Percentiles rank a stretch among this genome's conserved stretches.
Evolutionary conservation across 129 eudicot species (phyloP).

Genomic region (Erigeron canadensis): DNA sequence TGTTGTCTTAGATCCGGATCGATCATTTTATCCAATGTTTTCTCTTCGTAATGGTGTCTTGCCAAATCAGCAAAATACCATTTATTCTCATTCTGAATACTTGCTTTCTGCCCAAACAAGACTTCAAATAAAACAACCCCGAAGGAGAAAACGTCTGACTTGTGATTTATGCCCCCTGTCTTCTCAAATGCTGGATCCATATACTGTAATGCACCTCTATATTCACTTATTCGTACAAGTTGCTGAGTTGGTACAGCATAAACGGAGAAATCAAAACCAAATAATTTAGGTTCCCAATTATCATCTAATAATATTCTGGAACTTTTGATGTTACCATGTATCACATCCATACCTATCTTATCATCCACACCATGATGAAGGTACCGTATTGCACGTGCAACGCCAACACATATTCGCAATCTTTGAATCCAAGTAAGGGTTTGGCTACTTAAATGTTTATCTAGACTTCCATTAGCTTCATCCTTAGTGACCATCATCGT

Average conservation of each 20-base stretch:
- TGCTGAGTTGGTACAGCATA: neutral
- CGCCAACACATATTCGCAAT: conserved; percentile 15
- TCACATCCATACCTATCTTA: neutral
- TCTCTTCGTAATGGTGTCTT: neutral
- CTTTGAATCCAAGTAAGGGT: conserved; percentile 7
- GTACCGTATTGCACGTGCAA: conserved; percentile 12
- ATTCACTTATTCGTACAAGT: neutral
- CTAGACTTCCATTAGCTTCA: conserved; percentile 2
- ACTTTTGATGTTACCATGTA: conserved; percentile 17
- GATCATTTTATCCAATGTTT: neutral
- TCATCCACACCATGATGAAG: neutral
- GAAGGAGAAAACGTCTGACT: conserved; percentile 19
- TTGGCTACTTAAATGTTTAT: neutral
- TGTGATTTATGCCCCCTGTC: neutral
- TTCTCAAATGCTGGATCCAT: conserved; percentile 17
- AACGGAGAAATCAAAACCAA: conserved; percentile 8
- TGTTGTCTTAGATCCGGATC: too few species aligned
- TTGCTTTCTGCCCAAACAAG: conserved; percentile 15
- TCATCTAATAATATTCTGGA: conserved; percentile 9
- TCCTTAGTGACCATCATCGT: too few species aligned
- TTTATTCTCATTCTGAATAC: neutral
- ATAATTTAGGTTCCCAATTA: conserved; percentile 14
- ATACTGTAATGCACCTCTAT: neutral
- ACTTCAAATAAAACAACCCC: conserved; percentile 23
- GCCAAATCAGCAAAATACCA: neutral